Base-by-base conservation (phyloP, 352 stramenopile genomes). In the Phytopythium chamaehyphon region DNA sequence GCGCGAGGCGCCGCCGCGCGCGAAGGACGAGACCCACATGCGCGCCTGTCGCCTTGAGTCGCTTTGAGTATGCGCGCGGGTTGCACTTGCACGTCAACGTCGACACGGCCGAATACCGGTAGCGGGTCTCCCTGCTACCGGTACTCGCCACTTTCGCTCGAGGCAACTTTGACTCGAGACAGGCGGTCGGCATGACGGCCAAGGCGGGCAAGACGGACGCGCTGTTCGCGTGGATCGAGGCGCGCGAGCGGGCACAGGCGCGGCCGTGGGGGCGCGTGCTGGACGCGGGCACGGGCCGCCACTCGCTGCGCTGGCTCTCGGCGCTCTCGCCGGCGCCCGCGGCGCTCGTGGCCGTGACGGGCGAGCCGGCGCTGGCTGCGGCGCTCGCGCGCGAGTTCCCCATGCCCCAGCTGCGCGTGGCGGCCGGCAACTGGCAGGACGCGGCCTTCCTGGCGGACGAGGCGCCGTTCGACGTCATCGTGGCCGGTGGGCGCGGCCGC, bases 271-370 rank as follows among this genome's bases (percentile, higher is more conserved):
- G 76, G 0, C 78, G 66, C 38, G 80, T 97, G 38, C 70, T 98
- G 3, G 91, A 98, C 71, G 77, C 89, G 2, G 91, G 91, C 16
- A 98, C 91, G 1, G 91, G 91, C 21, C 67, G 73, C 51, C 91
- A 98, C 64, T 96, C 86, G 36, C 60, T 98, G 12, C 64, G 76
- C 35, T 98, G 91, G 91, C 79, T 98, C 18, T 47, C 33, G 38
- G 54, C 52, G 33, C 57, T 79, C 40, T 9, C 62, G 64, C 14
- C 57, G 62, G 26, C 45, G 51, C 12, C 59, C 69, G 2, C 35
- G 49, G 21, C 75, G 47, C 50, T 83, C 22, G 80, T 86, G 31
- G 84, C 84, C 18, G 83, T 95, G 42, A 92, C 84, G 38, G 84
- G 80, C 43, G 84, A 93, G 68, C 57, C 59, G 10, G 18, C 64